These are phyloP conservation scores for Tetrahymena elliotti DNA, from an alignment of 73 alveolate species.

Conservation along the genomic window DNA sequence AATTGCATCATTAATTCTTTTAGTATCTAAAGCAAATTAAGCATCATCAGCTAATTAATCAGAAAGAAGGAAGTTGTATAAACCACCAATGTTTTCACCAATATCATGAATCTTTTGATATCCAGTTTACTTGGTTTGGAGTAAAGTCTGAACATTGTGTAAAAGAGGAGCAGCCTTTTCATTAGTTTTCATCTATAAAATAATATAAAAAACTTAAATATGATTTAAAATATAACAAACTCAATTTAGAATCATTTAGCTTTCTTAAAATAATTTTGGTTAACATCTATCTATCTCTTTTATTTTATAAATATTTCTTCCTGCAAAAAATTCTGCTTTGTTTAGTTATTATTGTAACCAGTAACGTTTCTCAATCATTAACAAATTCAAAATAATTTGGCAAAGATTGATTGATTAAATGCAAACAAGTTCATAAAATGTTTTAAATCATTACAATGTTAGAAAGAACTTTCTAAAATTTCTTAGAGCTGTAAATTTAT, in stretches of 20 bases:
- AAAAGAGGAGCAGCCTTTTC: not conserved
- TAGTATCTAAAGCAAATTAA: not conserved
- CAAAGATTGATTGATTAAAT: not conserved
- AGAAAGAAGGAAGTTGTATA: not conserved
- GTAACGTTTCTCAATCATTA: too few relatives aligned
- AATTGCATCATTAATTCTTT: not conserved
- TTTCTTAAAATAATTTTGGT: not conserved
- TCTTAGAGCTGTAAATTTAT: not conserved
- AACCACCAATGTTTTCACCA: not conserved
- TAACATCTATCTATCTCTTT: not conserved
- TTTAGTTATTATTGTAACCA: not conserved
- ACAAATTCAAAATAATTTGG: too few relatives aligned
- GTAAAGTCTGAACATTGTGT: not conserved
- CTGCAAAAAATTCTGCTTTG: too few relatives aligned
- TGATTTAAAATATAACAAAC: not conserved
- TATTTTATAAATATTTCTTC: too few relatives aligned
- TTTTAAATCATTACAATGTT: not conserved
- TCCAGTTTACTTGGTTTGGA: not conserved
- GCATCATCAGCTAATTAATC: not conserved
- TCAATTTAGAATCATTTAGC: not conserved
- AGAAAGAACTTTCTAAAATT: not conserved
- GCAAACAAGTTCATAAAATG: not conserved
- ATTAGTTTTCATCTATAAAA: not conserved
- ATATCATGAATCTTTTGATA: not conserved
- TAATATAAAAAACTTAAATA: not conserved